Conservation (phyloP, 176 grass and related monocot genomes). For the Avena atlantica region DNA sequence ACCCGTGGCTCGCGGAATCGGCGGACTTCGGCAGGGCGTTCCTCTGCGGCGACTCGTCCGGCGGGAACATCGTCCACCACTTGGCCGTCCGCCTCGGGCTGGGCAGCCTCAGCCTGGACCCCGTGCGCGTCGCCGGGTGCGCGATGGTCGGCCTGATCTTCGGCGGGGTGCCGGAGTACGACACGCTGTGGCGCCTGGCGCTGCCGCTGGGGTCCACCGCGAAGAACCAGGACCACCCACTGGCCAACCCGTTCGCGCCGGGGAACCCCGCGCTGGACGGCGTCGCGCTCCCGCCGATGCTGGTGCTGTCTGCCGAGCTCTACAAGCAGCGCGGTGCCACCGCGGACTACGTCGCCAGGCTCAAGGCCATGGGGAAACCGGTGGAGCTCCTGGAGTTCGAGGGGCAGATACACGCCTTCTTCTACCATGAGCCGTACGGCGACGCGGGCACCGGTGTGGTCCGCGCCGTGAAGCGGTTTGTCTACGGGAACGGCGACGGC, state of each 20-base stretch:
- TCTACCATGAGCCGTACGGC: conserved; percentile 56
- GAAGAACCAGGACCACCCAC: conserved; percentile 40
- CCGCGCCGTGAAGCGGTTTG: conserved; percentile 48
- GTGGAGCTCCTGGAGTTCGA: conserved; percentile 51
- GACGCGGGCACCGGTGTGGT: conserved; percentile 53
- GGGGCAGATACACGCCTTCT: conserved; percentile 77
- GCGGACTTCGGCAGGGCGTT: conserved; percentile 39
- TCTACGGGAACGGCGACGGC: conserved; percentile 37
- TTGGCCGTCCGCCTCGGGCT: conserved; percentile 29
- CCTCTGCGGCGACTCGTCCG: conserved; percentile 48
- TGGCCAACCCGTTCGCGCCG: conserved; percentile 45
- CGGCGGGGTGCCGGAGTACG: conserved; percentile 40
- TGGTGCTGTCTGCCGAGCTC: conserved; percentile 34
- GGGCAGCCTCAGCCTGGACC: conserved; percentile 29
- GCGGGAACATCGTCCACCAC: conserved; percentile 49
- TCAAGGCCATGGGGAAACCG: conserved; percentile 45
- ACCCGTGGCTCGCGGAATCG: conserved; percentile 46
- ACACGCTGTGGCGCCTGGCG: conserved; percentile 38
- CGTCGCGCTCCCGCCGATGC: conserved; percentile 30
- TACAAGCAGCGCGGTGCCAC: conserved; percentile 45
- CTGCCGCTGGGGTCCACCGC: conserved; percentile 37
- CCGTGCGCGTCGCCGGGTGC: conserved; percentile 48
- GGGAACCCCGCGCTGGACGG: conserved; percentile 23
- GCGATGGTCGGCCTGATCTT: conserved; percentile 58
- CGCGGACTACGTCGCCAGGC: conserved; percentile 35